These are phyloP conservation scores for Rubia balearica DNA, from an alignment of 305 asterid genomes.

Conservation along the genomic window DNA sequence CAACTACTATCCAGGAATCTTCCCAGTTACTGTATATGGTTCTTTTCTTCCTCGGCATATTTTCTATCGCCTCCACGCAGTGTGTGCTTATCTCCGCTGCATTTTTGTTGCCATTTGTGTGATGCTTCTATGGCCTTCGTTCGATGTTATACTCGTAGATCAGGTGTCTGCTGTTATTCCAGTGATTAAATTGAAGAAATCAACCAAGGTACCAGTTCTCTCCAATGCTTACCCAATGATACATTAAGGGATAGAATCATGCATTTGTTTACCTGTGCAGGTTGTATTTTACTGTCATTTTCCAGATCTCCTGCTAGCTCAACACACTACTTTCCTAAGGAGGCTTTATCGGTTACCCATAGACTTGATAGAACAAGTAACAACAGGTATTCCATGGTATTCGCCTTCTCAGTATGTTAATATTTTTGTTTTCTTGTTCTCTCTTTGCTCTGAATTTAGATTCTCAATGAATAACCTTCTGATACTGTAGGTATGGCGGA, in stretches of 20 bases:
- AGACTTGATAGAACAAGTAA: constrained; percentile 71
- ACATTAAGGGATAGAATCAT: neutral
- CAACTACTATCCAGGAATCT: constrained; percentile 41
- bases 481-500: constrained; percentile 77
- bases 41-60: constrained; percentile 79
- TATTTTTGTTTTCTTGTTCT: neutral
- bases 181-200: constrained; percentile 62
- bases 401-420: too few relatives aligned
- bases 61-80: constrained; percentile 72
- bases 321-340: constrained; percentile 67
- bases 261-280: constrained; percentile 30
- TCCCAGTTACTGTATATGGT: constrained; percentile 77
- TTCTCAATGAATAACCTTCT: constrained; percentile 9
- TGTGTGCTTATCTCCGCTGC: constrained; percentile 87
- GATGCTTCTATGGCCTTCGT: constrained; percentile 59
- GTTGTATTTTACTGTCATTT: constrained; percentile 91
- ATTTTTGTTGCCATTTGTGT: constrained; percentile 81
- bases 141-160: constrained; percentile 71
- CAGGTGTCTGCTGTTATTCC: constrained; percentile 84
- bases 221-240: neutral
- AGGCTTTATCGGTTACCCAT: constrained; percentile 79
- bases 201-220: constrained; percentile 49
- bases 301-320: constrained; percentile 85
- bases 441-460: constrained; percentile 4
- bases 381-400: constrained; percentile 50